These are phyloP conservation scores for Boletus huronensis DNA, from an alignment of 768 basidiomycete species.

Conservation along the genomic window DNA sequence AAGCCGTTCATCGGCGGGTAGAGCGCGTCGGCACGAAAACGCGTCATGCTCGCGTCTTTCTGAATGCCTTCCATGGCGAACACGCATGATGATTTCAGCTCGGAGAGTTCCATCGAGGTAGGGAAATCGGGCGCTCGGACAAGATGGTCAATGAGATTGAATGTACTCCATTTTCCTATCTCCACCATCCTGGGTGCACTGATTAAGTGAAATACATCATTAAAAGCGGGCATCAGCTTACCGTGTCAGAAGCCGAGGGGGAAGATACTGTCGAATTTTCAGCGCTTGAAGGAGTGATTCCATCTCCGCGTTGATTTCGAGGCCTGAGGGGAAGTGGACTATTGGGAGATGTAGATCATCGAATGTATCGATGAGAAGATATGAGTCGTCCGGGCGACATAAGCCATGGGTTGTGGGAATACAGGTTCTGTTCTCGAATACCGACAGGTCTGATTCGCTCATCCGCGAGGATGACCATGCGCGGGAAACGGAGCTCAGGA, in stretches of 20 bases:
- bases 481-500: conserved; percentile 57
- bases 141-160: neutral
- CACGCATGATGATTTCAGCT: neutral
- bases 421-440: conserved; percentile 32
- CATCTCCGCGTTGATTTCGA: conserved; percentile 37
- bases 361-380: conserved; percentile 51
- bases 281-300: neutral
- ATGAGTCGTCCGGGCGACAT: conserved; percentile 63
- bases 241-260: neutral
- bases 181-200: neutral
- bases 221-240: neutral
- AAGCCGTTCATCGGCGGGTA: conserved; percentile 79
- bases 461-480: conserved; percentile 62
- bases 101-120: neutral
- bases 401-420: conserved; percentile 57
- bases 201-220: no score
- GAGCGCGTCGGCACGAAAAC: conserved; percentile 63
- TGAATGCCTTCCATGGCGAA: conserved; percentile 52
- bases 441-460: no score
- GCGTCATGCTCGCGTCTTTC: conserved; percentile 13
- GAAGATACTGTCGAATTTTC: neutral
- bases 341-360: neutral
- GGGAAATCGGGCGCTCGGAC: neutral
- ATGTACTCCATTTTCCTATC: neutral
- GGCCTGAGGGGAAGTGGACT: neutral